A percentile compares a stretch with the other conserved stretches of the same genome.
phyloP scores from a whole-genome alignment of 2,329 filamentous ascomycete species.

The Stemphylium lycopersici region DNA sequence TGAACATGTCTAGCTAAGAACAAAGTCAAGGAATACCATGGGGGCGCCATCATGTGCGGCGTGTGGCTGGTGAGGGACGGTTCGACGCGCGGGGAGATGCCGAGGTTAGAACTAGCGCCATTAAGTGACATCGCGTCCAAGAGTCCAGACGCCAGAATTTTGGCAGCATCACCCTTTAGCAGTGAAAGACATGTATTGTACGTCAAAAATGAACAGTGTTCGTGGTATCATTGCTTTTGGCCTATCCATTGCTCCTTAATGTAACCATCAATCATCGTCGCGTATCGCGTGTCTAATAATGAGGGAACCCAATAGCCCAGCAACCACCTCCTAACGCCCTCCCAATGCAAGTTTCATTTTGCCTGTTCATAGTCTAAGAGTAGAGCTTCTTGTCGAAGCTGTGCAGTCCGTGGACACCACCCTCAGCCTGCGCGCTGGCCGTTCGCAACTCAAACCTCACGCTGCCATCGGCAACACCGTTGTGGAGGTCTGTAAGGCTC shows the following conservation, averaged over 20 bases:
- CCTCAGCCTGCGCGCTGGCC: conserved; percentile 92
- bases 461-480: conserved; percentile 72
- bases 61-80: conserved; percentile 19
- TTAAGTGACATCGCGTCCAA: conserved; percentile 1
- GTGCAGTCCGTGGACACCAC: conserved; percentile 94
- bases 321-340: conserved; percentile 32
- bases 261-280: conserved; percentile 35
- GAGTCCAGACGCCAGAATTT: not conserved
- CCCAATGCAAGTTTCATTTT: conserved; percentile 35
- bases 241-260: conserved; percentile 30
- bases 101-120: conserved; percentile 34
- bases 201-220: conserved; percentile 19
- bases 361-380: conserved; percentile 61
- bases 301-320: conserved; percentile 14
- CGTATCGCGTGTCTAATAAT: conserved; percentile 23
- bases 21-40: conserved; percentile 12
- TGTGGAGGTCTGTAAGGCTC: conserved; percentile 78
- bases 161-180: conserved; percentile 7
- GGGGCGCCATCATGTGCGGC: conserved; percentile 28
- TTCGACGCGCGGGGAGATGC: conserved; percentile 38
- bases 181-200: not conserved
- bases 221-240: conserved; percentile 48
- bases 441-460: conserved; percentile 95
- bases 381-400: conserved; percentile 99
- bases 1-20: conserved; percentile 36